A percentile compares a stretch with the other conserved stretches of the same genome.
Conservation (phyloP, 495 filamentous ascomycete genomes). For the Tuber umbilicatum region DNA sequence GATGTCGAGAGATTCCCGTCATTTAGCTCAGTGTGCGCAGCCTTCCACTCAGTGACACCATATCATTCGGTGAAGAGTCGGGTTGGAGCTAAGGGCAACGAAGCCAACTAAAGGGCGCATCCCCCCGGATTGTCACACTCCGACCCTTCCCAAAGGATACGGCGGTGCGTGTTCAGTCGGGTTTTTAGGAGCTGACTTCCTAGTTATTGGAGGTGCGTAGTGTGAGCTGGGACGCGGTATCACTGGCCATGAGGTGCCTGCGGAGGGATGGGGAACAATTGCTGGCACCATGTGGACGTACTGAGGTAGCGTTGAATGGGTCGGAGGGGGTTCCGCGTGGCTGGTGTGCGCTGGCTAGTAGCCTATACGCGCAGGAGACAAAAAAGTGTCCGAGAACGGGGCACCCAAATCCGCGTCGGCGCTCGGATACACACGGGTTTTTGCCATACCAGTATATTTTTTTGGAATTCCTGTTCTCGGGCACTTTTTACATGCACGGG, state of each 20-base stretch:
- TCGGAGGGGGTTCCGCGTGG: not conserved
- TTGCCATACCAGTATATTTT: too few species aligned
- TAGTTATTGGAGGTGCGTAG: not conserved
- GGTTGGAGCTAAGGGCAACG: not conserved
- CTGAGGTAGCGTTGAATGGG: not conserved
- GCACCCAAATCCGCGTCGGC: too few species aligned
- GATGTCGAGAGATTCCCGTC: not conserved
- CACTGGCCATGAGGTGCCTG: not conserved
- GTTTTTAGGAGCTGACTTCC: not conserved
- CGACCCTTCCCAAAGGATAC: not conserved
- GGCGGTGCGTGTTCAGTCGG: not conserved
- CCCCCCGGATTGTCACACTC: not conserved
- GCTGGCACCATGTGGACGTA: not conserved
- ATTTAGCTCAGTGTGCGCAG: not conserved
- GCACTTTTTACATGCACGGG: too few species aligned
- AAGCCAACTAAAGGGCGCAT: not conserved
- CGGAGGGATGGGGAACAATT: not conserved
- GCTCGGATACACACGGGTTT: too few species aligned
- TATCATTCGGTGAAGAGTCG: too few species aligned
- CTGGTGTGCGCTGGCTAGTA: not conserved
- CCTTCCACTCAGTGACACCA: not conserved
- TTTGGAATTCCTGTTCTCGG: too few species aligned
- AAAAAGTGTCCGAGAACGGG: too few species aligned
- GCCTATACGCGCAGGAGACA: not conserved
- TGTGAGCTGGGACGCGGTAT: not conserved